Base-by-base conservation (phyloP, 768 basidiomycete genomes). In the Pulveroboletus sp. region DNA sequence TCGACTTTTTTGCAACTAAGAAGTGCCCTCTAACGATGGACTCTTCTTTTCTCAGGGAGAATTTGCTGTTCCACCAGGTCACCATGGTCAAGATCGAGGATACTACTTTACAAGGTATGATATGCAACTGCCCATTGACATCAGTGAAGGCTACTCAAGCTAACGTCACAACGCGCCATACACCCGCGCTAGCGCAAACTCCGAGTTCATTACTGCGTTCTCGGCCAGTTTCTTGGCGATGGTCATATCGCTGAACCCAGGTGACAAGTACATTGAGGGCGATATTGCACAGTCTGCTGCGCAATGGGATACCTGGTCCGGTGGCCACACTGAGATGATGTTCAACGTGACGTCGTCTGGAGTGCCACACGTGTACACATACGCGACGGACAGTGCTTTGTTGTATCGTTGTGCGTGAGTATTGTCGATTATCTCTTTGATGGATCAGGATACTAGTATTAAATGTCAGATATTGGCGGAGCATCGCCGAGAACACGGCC, bases 141-240 rank as follows among this genome's bases (percentile, higher is more conserved):
- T 24, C 14, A 2, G 31, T 32, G 11, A 26, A 21, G 15, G 15
- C 32, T 33, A 3, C 8, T 12, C 12, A 27, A 12, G 41, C 41
- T 48, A 6, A 48, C 8, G 12, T 33, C 9, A 24, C 24, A 26
- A 44, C 8, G 10, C 12, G 18, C 21, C 12, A n/a, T 11, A 24
- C 12, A 21, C 21, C 15, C 18, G 18, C n/a, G 10, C 21, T 24
- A 47, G 47, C 7, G 17, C 9, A 17, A 48, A 26, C 8, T 48
- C 47, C 15, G 41, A 46, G 5, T 54, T 54, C 30, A 47, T 54
- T 9, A 43, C 40, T 8, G 51, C 45, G 5, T 54, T 54, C 33
- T 54, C 53, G 2, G 43, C 33, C 14, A 28, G 31, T 6, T 52
- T 52, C 31, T 12, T 52, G 41, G 35, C 51, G 6, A 43, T 51